A percentile compares a stretch with the other conserved stretches of the same genome.
These are phyloP conservation scores for Teunomyces stri DNA, from an alignment of 805 yeast genomes.

Conservation along the genomic window DNA sequence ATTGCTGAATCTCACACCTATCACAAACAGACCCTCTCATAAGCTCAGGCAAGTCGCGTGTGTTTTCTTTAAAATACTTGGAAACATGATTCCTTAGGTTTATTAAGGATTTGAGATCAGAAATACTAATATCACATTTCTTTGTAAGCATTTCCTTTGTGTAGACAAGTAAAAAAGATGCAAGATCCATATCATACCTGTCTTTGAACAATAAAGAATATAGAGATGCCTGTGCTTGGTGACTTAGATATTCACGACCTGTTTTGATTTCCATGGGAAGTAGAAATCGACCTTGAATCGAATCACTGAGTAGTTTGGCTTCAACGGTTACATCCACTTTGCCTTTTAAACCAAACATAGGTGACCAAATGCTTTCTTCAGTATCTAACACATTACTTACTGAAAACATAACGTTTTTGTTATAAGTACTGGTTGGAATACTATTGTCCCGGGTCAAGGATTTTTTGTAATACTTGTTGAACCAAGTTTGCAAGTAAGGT, in stretches of 20 bases:
- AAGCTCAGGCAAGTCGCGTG: slow-evolving; percentile 53
- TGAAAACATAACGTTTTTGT: slow-evolving; percentile 6
- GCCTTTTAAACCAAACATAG: slow-evolving; percentile 85
- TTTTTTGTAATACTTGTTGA: slow-evolving; percentile 40
- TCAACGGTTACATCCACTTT: slow-evolving; percentile 84
- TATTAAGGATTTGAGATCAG: slow-evolving; percentile 66
- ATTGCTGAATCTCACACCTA: slow-evolving; percentile 51
- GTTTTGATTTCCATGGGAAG: slow-evolving; percentile 91
- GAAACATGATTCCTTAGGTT: slow-evolving; percentile 73
- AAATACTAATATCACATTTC: slow-evolving; percentile 48
- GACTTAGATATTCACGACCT: slow-evolving; percentile 64
- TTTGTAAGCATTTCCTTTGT: slow-evolving; percentile 58
- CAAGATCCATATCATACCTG: slow-evolving; percentile 67
- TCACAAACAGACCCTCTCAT: slow-evolving; percentile 56
- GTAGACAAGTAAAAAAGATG: slow-evolving; percentile 68
- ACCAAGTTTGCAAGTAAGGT: slow-evolving; percentile 54
- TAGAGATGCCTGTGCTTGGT: slow-evolving; percentile 82
- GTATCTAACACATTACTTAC: slow-evolving; percentile 70
- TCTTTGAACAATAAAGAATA: slow-evolving; percentile 80
- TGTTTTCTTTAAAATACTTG: slow-evolving; percentile 49
- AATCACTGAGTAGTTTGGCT: slow-evolving; percentile 35
- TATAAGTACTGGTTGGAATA: slow-evolving; percentile 8
- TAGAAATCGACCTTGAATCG: slow-evolving; percentile 41
- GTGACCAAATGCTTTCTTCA: slow-evolving; percentile 92
- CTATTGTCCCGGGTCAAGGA: slow-evolving; percentile 8